Base-by-base conservation (phyloP, 2,329 filamentous ascomycete genomes). In the Akanthomyces uredinophilus region DNA sequence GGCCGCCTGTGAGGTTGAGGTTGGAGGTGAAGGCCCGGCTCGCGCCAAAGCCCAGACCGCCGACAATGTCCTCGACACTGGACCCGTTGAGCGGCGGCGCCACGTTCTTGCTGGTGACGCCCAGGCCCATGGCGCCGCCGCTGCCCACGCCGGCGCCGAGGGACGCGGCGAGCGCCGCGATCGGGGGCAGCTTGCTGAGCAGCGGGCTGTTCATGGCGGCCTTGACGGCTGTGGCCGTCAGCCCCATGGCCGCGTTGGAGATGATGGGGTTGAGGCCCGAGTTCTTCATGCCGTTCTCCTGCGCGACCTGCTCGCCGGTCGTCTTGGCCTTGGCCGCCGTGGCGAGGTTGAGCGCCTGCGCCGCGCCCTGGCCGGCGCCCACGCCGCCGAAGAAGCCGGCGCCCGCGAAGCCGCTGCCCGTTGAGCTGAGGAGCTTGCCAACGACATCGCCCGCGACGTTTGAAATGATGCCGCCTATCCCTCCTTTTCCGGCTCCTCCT, bases 241-340 rank as follows among this genome's bases (percentile, higher is more conserved):
- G 63, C 2, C 72, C 72, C 53, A 70, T 68, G 43, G 69, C 70
- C 7, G 70, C 64, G 53, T 70, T 72, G 57, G 72, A 68, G 51
- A 74, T 65, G 3, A 67, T 63, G 0, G 70, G 68, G 60, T 73
- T 72, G 22, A 74, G 64, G 18, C 71, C 70, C 10, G 67, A 69
- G 13, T 66, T 67, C 11, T 68, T 54, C 67, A 71, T 68, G n/a
- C 66, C 65, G 64, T 72, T 73, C 22, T 70, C 67, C 18, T 67
- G 58, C 1, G 68, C 68, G 3, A 70, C 68, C 59, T 64, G 65
- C 18, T 65, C 63, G 1, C 64, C 67, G 6, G 65, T 41, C 6
- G 55, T 20, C 39, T 63, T 67, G 22, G 65, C 63, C 29, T 51
- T 59, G 1, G 60, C 59, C 4, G 62, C 51, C 1, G 68, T 53